phyloP scores from a whole-genome alignment of 257 asterid genomes.

The Plantago elongata region DNA sequence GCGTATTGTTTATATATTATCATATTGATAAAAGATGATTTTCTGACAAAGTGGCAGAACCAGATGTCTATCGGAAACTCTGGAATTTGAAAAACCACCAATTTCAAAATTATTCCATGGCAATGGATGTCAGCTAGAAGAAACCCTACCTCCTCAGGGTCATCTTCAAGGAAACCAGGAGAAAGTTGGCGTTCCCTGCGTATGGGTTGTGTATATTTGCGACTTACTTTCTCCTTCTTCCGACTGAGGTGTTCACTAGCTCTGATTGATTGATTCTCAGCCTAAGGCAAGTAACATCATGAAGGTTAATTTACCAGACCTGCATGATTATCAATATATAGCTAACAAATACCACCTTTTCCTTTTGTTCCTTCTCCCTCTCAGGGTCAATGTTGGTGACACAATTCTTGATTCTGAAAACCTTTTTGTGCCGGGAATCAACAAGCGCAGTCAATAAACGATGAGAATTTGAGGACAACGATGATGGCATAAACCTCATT shows the following conservation, averaged over 20 bases:
- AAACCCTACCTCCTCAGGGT: conserved; percentile 74
- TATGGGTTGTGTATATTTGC: conserved; percentile 76
- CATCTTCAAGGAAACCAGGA: conserved; percentile 96
- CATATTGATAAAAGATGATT: neutral
- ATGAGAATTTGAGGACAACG: conserved; percentile 88
- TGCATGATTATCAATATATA: conserved; percentile 6
- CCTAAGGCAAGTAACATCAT: conserved; percentile 37
- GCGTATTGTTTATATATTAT: neutral
- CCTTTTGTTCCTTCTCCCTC: conserved; percentile 95
- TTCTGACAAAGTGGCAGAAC: no score
- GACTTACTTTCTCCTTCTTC: conserved; percentile 90
- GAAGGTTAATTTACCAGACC: conserved; percentile 15
- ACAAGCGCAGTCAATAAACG: conserved; percentile 92
- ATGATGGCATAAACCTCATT: conserved; percentile 99
- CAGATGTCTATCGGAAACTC: no score
- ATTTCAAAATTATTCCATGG: no score
- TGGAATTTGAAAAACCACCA: no score
- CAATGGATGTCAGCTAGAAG: neutral
- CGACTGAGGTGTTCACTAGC: conserved; percentile 85
- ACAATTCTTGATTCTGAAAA: conserved; percentile 89
- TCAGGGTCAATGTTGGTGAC: conserved; percentile 97
- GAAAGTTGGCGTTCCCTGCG: conserved; percentile 97
- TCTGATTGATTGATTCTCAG: conserved; percentile 77
- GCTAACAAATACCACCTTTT: conserved; percentile 48
- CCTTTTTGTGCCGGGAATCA: conserved; percentile 96